Conservation (phyloP, 78 protist genomes). For the Polysphondylium violaceum region DNA sequence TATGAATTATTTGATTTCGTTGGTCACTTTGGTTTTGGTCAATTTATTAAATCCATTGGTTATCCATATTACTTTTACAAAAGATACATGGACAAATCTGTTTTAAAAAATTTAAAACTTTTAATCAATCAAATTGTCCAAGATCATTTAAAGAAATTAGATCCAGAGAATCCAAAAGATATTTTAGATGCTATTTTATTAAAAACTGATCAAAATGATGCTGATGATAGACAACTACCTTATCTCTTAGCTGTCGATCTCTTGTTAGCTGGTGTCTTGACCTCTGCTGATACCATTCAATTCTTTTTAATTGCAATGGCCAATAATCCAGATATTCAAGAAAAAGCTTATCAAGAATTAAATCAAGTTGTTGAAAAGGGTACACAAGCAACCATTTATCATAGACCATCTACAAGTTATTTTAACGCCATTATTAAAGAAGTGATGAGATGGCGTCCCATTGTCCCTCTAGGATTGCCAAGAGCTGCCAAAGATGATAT, state of each 20-base stretch:
- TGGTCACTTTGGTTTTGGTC: no score
- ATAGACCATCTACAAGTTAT: not conserved
- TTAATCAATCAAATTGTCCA: no score
- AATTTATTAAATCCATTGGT: no score
- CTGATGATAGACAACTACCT: not conserved
- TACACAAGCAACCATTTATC: not conserved
- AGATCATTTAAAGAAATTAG: not conserved
- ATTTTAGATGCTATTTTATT: not conserved
- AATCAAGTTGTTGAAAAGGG: not conserved
- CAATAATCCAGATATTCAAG: slow-evolving; percentile 36
- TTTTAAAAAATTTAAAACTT: no score
- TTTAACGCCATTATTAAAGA: not conserved
- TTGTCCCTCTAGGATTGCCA: not conserved
- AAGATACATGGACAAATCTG: no score
- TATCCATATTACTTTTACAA: no score
- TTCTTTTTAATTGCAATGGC: not conserved
- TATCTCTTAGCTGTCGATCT: not conserved
- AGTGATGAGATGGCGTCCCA: not conserved
- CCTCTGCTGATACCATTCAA: slow-evolving; percentile 1
- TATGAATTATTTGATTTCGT: no score
- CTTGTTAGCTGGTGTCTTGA: not conserved
- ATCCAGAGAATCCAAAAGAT: slow-evolving; percentile 7
- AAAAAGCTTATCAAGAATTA: slow-evolving; percentile 4
- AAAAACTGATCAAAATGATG: not conserved
- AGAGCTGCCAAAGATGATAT: not conserved